Percentiles rank a stretch among this genome's conserved stretches.
Conservation (phyloP, 1,284 basidiomycete species). For the Earliella scabrosa region DNA sequence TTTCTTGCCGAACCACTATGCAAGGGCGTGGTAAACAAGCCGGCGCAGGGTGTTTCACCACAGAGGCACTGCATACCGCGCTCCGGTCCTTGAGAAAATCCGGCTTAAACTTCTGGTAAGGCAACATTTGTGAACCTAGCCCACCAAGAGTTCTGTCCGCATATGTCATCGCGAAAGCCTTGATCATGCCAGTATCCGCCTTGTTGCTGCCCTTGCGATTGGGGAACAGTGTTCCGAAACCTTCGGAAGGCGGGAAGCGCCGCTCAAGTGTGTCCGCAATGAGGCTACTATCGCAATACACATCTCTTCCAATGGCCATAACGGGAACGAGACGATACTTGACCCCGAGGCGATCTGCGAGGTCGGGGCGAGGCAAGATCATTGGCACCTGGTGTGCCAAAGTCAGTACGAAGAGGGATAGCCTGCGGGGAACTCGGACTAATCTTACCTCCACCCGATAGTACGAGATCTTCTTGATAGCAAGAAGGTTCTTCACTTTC, state of each 20-base stretch:
- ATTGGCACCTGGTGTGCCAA: constrained; percentile 49
- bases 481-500: constrained; percentile 55
- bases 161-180: constrained; percentile 50
- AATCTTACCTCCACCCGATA: constrained; percentile 47
- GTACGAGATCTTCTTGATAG: constrained; percentile 53
- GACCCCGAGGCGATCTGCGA: constrained; percentile 50
- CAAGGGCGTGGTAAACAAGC: background rate
- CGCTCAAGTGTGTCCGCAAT: constrained; percentile 51
- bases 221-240: constrained; percentile 53
- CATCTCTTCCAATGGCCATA: constrained; percentile 56
- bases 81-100: constrained; percentile 56
- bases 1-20: constrained; percentile 33
- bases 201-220: constrained; percentile 42
- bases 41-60: too few species aligned
- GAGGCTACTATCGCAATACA: constrained; percentile 56
- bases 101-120: constrained; percentile 51
- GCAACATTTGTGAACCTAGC: constrained; percentile 42
- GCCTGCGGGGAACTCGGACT: too few species aligned
- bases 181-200: constrained; percentile 50
- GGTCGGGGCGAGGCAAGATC: constrained; percentile 56
- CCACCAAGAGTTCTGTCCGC: constrained; percentile 47
- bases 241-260: constrained; percentile 47
- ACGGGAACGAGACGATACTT: constrained; percentile 58
- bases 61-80: constrained; percentile 35
- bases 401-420: too few species aligned